Conservation (phyloP, 1,284 basidiomycete species). For the Chalciporus sp. region DNA sequence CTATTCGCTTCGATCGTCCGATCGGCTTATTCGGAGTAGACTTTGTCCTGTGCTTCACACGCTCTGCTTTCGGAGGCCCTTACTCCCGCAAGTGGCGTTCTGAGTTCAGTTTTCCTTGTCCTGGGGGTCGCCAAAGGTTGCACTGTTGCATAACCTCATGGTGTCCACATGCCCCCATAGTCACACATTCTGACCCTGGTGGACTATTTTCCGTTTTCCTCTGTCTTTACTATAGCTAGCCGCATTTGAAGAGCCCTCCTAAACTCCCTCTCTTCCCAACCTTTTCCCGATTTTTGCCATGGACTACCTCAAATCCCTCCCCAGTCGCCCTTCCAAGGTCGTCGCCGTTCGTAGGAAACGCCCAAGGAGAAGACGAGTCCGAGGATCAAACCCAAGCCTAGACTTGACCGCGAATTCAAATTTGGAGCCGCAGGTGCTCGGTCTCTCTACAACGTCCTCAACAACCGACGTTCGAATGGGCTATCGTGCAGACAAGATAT, state of each 20-base stretch:
- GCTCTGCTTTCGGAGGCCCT: background rate
- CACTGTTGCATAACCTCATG: conserved; percentile 23
- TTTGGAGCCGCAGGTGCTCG: conserved; percentile 6
- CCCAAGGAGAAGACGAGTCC: conserved; percentile 8
- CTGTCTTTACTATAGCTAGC: background rate
- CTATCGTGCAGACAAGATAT: background rate
- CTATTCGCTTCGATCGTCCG: background rate
- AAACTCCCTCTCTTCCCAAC: background rate
- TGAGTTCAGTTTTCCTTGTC: conserved; percentile 17
- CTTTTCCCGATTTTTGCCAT: conserved; percentile 4
- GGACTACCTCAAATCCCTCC: conserved; percentile 28
- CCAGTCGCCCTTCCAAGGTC: conserved; percentile 23
- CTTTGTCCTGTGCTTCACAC: conserved; percentile 20
- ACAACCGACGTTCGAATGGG: background rate
- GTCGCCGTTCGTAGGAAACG: conserved; percentile 23
- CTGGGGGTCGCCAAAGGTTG: conserved; percentile 22
- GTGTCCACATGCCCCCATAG: background rate
- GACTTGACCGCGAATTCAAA: conserved; percentile 13
- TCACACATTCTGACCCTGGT: background rate
- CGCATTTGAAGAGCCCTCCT: background rate
- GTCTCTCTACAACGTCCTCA: conserved; percentile 14
- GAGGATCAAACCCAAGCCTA: conserved; percentile 18
- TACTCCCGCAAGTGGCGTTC: conserved; percentile 3
- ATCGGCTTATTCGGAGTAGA: conserved; percentile 17
- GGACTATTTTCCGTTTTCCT: background rate